These are phyloP conservation scores for Tylopilus sp. DNA, from an alignment of 1,284 basidiomycete genomes.

Conservation along the genomic window DNA sequence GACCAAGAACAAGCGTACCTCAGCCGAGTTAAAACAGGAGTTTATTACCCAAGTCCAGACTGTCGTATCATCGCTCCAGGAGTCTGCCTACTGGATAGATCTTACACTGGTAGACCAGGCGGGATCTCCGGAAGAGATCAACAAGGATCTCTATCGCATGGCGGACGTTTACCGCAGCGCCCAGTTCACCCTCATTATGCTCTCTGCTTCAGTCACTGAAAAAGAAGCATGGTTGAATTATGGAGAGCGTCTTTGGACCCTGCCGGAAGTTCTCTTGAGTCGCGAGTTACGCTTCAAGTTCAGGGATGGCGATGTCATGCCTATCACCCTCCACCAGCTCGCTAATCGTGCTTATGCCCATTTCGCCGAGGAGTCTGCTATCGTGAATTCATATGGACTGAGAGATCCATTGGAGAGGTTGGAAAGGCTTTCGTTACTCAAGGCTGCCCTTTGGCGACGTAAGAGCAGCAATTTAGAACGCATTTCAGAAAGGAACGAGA, in stretches of 20 bases:
- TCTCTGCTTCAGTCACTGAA: not conserved
- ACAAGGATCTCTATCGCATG: conserved; percentile 41
- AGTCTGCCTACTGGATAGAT: conserved; percentile 41
- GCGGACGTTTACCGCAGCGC: conserved; percentile 38
- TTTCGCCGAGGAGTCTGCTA: conserved; percentile 32
- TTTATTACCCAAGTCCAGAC: conserved; percentile 24
- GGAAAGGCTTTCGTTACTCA: conserved; percentile 36
- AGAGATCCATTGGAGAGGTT: conserved; percentile 40
- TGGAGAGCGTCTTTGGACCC: conserved; percentile 42
- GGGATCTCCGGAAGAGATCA: conserved; percentile 8
- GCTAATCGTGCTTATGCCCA: conserved; percentile 35
- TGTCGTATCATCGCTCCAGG: conserved; percentile 15
- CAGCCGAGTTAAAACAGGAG: not conserved
- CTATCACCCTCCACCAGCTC: conserved; percentile 37
- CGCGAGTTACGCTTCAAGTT: conserved; percentile 30
- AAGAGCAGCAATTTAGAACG: not conserved
- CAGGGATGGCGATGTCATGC: conserved; percentile 17
- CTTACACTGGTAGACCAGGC: conserved; percentile 11
- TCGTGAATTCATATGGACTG: conserved; percentile 36
- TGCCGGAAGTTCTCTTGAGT: conserved; percentile 37
- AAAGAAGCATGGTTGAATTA: conserved; percentile 30
- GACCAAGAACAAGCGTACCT: not conserved
- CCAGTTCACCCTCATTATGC: conserved; percentile 41
- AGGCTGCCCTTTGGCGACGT: conserved; percentile 39
- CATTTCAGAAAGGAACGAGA: not conserved